These are phyloP conservation scores for Hyaloperonospora arabidopsidis DNA, from an alignment of 352 stramenopile genomes.

Conservation along the genomic window DNA sequence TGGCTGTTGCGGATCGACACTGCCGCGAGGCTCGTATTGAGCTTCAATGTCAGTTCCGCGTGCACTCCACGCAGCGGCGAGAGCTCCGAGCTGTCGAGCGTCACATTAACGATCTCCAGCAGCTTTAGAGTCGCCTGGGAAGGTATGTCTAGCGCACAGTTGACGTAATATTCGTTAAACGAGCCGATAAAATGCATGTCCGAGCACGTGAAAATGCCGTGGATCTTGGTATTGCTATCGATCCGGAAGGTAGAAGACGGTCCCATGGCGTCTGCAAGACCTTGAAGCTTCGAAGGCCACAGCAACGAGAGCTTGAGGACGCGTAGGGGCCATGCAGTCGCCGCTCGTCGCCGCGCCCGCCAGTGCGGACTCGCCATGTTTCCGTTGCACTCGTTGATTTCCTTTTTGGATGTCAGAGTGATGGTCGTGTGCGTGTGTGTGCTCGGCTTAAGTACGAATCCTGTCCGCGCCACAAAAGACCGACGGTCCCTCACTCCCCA, in stretches of 20 bases:
- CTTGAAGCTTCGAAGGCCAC: background rate
- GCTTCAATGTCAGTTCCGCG: conserved; percentile 40
- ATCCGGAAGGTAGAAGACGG: conserved; percentile 38
- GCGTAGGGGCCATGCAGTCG: conserved; percentile 6
- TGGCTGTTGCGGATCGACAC: conserved; percentile 45
- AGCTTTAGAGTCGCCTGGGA: conserved; percentile 22
- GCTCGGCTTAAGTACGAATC: conserved; percentile 22
- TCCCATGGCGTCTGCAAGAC: conserved; percentile 6
- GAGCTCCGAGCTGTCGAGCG: conserved; percentile 36
- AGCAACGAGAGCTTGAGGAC: background rate
- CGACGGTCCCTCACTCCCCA: background rate
- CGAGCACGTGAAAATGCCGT: conserved; percentile 65
- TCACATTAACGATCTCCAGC: conserved; percentile 39
- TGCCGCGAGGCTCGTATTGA: conserved; percentile 27
- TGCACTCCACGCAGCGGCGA: conserved; percentile 36
- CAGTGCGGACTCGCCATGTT: conserved; percentile 18
- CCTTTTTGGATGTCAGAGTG: conserved; percentile 8
- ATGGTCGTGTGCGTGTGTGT: conserved; percentile 17
- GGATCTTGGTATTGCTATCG: conserved; percentile 39
- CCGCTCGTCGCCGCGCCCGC: background rate
- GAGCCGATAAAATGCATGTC: conserved; percentile 52
- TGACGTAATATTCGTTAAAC: conserved; percentile 81
- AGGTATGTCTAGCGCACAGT: conserved; percentile 44
- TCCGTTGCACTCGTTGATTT: too few species aligned
- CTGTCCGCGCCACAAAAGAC: conserved; percentile 15